Base-by-base conservation (phyloP, 1,284 basidiomycete genomes). In the Cryptococcus sp. region DNA sequence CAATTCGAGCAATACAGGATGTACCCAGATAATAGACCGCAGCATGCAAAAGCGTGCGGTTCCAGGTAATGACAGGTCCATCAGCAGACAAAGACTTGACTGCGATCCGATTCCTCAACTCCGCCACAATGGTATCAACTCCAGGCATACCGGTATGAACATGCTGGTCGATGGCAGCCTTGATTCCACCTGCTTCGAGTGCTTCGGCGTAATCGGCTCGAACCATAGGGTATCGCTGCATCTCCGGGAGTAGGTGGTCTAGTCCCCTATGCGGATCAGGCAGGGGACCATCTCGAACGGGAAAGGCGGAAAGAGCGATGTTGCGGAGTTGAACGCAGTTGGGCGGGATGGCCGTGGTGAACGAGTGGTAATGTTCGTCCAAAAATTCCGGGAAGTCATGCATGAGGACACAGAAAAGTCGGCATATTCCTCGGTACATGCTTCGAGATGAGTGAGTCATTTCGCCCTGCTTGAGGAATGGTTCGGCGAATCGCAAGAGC, bases 321-420 rank as follows among this genome's bases (percentile, higher is more conserved):
- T 98, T 99, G 66, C 91, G 88, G 54, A 98, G 82, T 77, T 99
- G 96, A 56, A 94, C 86, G 81, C 93, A 98, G 64, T 88, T 85
- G 18, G 86, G 79, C 43, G 96, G 96, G 59, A 98, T 88, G 56
- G 83, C 85, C 61, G 98, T 93, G 70, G 91, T 91, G 43, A 99
- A 83, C 44, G 88, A 87, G 78, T 96, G 93, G 76, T 97, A 94
- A 73, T 96, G 92, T 77, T 94, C 91, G 73, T 87, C 88, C 56
- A 99, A 81, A 80, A 98, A 98, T 61, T 98, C 93, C 46, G 96
- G 94, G 81, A 97, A 98, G 78, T 98, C 96, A 76, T 98, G 94
- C 52, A 98, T 83, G 53, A 98, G 84, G 53, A 98, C 91, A 46
- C 98, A 82, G 48, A 98, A 82, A 43, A 98, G 82, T 37, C 93